Evolutionary conservation across 2,329 filamentous ascomycete species (phyloP), one percentile per base, ranked within the genome.

Genomic region (Leptographium radiaticola): DNA sequence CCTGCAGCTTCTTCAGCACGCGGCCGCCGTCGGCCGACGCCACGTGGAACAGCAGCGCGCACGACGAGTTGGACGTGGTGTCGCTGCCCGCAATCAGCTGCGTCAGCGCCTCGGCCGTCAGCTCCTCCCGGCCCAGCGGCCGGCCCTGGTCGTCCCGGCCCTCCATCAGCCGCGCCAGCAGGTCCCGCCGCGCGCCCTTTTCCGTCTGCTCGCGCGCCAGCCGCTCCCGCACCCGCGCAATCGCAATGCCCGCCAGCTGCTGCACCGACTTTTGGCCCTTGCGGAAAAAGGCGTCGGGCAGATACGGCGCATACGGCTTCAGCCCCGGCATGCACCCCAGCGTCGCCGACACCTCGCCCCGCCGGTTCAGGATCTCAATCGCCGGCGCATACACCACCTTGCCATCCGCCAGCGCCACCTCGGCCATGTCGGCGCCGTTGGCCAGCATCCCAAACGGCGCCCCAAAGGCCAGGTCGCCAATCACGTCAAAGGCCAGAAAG

Each of bases 91-190:
- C 86, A 61, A 89, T 95, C 44, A 95, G 77, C 67, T 95, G 89
- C 0, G 89, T 95, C 31, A 95, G 72, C 0, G 89, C 89, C 70
- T 95, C 90, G 39, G 89, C 89, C 0, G 88, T 94, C 52, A 95
- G 75, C 65, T 95, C 89, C 60, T 86, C 78, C 31, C 86, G 78
- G 6, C 86, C 83, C 0, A 95, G 77, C 12, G 81, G 83, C 56
- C 87, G 73, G 54, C 89, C 89, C 30, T 80, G 84, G 57, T 87
- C 84, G 65, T 95, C 88, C 54, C 86, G 83, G 49, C 87, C 89
- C 68, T 94, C 86, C 81, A 94, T 91, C 11, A 96, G 73, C 2
- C 87, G 79, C 1, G 86, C 83, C 6, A 95, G 81, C 1, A 96
- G 77, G 62, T 96, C 89, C 49, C 84, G 83, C 57, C 89, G 84